Evolutionary conservation across 371 early-diverging fungal species (phyloP).

Genomic region (Syncephalastrum racemosum): DNA sequence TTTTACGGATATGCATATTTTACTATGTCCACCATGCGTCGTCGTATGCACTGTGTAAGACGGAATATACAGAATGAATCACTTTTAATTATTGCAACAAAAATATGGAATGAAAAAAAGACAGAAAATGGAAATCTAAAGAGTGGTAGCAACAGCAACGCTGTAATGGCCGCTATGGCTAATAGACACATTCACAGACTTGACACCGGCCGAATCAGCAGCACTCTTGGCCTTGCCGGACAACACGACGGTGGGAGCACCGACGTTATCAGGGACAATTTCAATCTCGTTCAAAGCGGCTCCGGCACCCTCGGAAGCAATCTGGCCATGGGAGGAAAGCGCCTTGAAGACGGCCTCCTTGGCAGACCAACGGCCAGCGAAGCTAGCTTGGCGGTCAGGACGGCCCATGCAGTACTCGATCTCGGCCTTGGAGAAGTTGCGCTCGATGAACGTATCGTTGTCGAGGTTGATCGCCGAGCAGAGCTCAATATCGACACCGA

Average conservation of each 20-base stretch:
- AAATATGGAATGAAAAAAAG: conserved; percentile 5
- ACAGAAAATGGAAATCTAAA: conserved; percentile 25
- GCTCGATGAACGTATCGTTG: conserved; percentile 83
- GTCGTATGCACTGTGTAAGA: too few species aligned
- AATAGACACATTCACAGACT: conserved; percentile 85
- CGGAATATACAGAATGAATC: too few species aligned
- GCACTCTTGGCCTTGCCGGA: conserved; percentile 82
- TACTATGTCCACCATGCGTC: too few species aligned
- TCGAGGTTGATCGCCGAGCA: conserved; percentile 78
- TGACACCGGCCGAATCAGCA: conserved; percentile 70
- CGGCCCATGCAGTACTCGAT: conserved; percentile 76
- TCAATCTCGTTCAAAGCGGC: conserved; percentile 93
- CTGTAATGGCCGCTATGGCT: conserved; percentile 93
- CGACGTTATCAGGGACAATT: conserved; percentile 67
- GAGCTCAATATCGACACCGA: conserved; percentile 94
- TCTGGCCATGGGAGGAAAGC: conserved; percentile 69
- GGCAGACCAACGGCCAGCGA: conserved; percentile 95
- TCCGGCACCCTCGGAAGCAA: conserved; percentile 80
- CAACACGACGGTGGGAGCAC: conserved; percentile 87
- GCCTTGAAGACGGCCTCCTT: conserved; percentile 98
- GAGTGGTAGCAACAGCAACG: conserved; percentile 82
- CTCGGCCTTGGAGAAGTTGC: conserved; percentile 88
- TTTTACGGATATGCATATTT: too few species aligned
- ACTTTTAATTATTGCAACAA: neutral
- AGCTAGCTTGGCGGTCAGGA: conserved; percentile 83